A percentile compares a stretch with the other conserved stretches of the same genome.
phyloP scores from a whole-genome alignment of 371 early-diverging fungal species.

The Rhizopus stolonifer region DNA sequence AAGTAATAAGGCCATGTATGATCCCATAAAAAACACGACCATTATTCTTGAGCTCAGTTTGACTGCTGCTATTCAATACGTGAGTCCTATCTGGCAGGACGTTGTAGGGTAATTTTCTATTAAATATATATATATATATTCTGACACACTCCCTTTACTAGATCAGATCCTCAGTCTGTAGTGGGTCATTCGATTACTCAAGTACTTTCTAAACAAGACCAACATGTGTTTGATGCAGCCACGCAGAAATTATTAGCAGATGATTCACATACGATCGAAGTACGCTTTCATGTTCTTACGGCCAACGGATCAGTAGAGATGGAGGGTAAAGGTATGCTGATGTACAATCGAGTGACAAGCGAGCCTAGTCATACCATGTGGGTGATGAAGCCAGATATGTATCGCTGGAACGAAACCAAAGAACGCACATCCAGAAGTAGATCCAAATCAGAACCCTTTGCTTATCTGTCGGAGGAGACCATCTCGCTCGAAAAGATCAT shows the following conservation, averaged over 20 bases:
- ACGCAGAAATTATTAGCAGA: slow-evolving; percentile 67
- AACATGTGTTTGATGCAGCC: slow-evolving; percentile 68
- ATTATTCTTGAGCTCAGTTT: slow-evolving; percentile 65
- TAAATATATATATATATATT: not conserved
- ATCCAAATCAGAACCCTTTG: slow-evolving; percentile 33
- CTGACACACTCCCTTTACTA: slow-evolving; percentile 8
- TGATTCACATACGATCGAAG: slow-evolving; percentile 75
- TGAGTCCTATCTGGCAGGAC: slow-evolving; percentile 62
- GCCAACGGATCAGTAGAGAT: slow-evolving; percentile 59
- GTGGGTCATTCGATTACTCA: slow-evolving; percentile 46
- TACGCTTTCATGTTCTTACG: slow-evolving; percentile 62
- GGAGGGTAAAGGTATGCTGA: slow-evolving; percentile 91
- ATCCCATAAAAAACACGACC: slow-evolving; percentile 38
- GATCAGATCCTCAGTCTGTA: slow-evolving; percentile 51
- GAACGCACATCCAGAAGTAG: slow-evolving; percentile 11
- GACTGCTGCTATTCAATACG: slow-evolving; percentile 48
- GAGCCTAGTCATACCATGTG: slow-evolving; percentile 83
- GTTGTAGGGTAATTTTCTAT: slow-evolving; percentile 64
- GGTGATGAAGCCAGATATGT: slow-evolving; percentile 67
- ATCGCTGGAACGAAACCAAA: too few relatives aligned
- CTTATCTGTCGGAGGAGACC: slow-evolving; percentile 13
- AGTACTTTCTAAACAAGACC: slow-evolving; percentile 54
- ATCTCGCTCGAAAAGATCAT: slow-evolving; percentile 24
- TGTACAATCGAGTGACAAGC: slow-evolving; percentile 70
- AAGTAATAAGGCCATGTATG: slow-evolving; percentile 3